Percentiles rank a stretch among this genome's conserved stretches.
phyloP scores from a whole-genome alignment of 345 rosid species.

The Cardamine occulta region DNA sequence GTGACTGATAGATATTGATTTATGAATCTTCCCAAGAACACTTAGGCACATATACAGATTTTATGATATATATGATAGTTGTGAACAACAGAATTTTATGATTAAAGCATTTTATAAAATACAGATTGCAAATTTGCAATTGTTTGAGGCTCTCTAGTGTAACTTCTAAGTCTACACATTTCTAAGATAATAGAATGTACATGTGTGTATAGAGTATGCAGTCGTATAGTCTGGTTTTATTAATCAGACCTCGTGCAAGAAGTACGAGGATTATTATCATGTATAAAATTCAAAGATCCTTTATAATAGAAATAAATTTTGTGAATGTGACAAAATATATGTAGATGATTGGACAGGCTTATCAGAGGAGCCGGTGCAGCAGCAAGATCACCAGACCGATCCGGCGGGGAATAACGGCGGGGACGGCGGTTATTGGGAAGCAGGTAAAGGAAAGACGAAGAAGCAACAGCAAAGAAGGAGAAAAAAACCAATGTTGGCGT shows the following conservation, averaged over 20 bases:
- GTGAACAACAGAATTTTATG: background rate
- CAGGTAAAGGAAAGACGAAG: slow-evolving; percentile 46
- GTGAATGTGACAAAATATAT: slow-evolving; percentile 16
- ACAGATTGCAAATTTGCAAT: background rate
- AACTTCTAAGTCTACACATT: background rate
- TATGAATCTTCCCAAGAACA: background rate
- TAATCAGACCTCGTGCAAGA: background rate
- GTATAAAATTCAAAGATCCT: background rate
- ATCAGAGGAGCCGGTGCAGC: slow-evolving; percentile 86
- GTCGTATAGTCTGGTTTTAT: background rate
- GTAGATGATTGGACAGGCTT: slow-evolving; percentile 59
- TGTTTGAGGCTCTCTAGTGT: background rate
- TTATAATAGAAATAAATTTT: background rate
- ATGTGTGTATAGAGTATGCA: background rate
- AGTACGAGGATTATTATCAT: slow-evolving; percentile 34
- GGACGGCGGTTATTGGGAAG: slow-evolving; percentile 59
- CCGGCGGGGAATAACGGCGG: slow-evolving; percentile 57
- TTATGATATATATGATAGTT: slow-evolving; percentile 13
- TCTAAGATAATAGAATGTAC: background rate
- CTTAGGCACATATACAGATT: background rate
- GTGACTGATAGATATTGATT: background rate
- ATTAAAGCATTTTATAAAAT: background rate
- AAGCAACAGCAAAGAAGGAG: slow-evolving; percentile 52
- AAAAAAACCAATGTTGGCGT: slow-evolving; percentile 48
- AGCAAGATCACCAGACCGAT: slow-evolving; percentile 52